Percentiles rank a stretch among this genome's conserved stretches.
Evolutionary conservation across 768 basidiomycete species (phyloP).

Genomic region (Sporobolomyces phaffii): DNA sequence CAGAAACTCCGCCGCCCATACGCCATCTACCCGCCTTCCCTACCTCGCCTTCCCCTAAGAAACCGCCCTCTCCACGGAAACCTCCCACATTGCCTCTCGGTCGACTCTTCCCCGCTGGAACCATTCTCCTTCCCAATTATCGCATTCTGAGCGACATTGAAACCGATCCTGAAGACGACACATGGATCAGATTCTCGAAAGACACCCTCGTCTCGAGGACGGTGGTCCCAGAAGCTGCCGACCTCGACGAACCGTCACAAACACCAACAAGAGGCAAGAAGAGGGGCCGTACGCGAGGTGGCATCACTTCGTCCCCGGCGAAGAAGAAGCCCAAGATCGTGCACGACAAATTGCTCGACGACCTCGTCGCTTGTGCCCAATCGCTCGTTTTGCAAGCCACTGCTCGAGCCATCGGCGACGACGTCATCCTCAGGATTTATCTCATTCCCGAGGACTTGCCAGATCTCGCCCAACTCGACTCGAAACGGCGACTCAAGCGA

Average conservation of each 20-base stretch:
- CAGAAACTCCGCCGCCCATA: neutral
- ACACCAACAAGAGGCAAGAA: neutral
- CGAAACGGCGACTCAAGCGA: neutral
- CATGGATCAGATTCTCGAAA: neutral
- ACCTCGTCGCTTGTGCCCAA: neutral
- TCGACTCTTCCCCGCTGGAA: slow-evolving; percentile 17
- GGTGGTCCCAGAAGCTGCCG: neutral
- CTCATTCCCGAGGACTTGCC: slow-evolving; percentile 24
- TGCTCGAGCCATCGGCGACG: neutral
- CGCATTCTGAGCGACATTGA: neutral
- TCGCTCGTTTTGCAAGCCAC: neutral
- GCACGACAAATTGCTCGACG: neutral
- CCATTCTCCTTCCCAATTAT: neutral
- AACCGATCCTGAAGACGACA: neutral
- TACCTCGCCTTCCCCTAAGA: neutral
- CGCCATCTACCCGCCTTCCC: neutral
- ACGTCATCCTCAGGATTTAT: slow-evolving; percentile 23
- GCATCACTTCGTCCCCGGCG: neutral
- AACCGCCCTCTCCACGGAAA: neutral
- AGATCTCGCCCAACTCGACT: neutral
- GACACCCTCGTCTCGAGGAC: neutral
- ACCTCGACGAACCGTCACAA: neutral
- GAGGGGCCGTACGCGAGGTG: neutral
- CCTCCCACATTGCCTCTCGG: slow-evolving; percentile 1
- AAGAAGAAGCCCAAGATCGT: slow-evolving; percentile 10